Percentiles rank a stretch among this genome's conserved stretches.
Conservation (phyloP, 2,329 filamentous ascomycete genomes). For the Stachybotrys chartarum region DNA sequence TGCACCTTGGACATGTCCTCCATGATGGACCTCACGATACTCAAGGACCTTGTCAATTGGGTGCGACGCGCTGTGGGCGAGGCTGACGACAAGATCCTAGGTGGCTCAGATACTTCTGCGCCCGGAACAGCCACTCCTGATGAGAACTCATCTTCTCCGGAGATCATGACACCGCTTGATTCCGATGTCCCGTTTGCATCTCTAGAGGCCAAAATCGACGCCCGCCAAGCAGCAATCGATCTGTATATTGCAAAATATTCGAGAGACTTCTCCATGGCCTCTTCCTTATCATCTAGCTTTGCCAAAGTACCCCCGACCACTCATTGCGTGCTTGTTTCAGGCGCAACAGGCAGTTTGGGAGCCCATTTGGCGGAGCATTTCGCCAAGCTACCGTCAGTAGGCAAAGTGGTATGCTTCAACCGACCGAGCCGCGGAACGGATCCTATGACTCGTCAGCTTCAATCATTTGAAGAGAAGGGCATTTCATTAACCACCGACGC, state of each 20-base stretch:
- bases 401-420: not conserved
- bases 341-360: not conserved
- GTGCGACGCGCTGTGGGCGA: not conserved
- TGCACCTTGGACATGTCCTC: not conserved
- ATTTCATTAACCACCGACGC: not conserved
- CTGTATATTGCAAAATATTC: not conserved
- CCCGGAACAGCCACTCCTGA: not conserved
- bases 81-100: not conserved
- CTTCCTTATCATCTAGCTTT: not conserved
- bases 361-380: not conserved
- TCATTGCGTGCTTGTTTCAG: not conserved
- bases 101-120: not conserved
- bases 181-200: not conserved
- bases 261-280: not conserved
- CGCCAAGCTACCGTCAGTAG: not conserved
- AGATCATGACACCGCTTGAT: not conserved
- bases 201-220: not conserved
- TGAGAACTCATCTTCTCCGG: not conserved
- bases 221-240: not conserved
- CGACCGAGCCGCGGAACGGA: not conserved
- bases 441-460: not conserved
- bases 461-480: not conserved
- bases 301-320: not conserved
- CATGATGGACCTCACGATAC: not conserved
- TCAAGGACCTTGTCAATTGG: not conserved